phyloP scores from a whole-genome alignment of 2,329 filamentous ascomycete species.

The Amauroascus verrucosus region DNA sequence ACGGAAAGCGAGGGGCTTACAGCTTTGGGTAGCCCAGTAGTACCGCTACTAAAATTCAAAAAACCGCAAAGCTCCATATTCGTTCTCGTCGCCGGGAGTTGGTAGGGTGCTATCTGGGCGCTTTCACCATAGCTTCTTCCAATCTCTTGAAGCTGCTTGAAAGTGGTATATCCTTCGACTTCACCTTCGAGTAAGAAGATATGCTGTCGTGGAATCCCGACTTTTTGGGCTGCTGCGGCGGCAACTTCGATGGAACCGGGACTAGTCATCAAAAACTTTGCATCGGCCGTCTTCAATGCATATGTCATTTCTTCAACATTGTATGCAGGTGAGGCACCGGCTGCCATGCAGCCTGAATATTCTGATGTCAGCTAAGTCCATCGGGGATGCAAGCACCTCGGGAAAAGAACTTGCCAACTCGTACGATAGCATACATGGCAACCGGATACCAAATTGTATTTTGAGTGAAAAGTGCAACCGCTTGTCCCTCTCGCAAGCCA shows the following conservation, averaged over 20 bases:
- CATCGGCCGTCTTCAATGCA: constrained; percentile 48
- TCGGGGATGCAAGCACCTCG: background rate
- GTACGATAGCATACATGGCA: constrained; percentile 49
- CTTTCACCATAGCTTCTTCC: constrained; percentile 30
- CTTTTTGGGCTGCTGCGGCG: constrained; percentile 43
- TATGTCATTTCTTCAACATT: constrained; percentile 59
- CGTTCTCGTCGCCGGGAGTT: constrained; percentile 43
- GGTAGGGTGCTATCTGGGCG: constrained; percentile 41
- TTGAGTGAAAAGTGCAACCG: constrained; percentile 51
- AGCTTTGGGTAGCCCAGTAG: constrained; percentile 43
- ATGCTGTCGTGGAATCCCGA: constrained; percentile 43
- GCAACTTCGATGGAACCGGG: constrained; percentile 47
- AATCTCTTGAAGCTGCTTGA: constrained; percentile 25
- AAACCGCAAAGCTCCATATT: constrained; percentile 49
- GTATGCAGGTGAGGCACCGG: constrained; percentile 55
- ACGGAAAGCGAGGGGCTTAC: constrained; percentile 17
- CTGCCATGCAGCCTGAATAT: constrained; percentile 41
- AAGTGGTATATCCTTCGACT: constrained; percentile 40
- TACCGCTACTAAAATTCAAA: constrained; percentile 42
- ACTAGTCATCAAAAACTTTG: constrained; percentile 50
- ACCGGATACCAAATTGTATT: constrained; percentile 60
- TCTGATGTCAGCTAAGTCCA: background rate
- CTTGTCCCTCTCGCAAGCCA: constrained; percentile 45
- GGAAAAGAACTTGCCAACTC: constrained; percentile 21
- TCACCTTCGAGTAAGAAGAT: constrained; percentile 49